Base-by-base conservation (phyloP, 805 yeast species). In the Maudiozyma barnettii region DNA sequence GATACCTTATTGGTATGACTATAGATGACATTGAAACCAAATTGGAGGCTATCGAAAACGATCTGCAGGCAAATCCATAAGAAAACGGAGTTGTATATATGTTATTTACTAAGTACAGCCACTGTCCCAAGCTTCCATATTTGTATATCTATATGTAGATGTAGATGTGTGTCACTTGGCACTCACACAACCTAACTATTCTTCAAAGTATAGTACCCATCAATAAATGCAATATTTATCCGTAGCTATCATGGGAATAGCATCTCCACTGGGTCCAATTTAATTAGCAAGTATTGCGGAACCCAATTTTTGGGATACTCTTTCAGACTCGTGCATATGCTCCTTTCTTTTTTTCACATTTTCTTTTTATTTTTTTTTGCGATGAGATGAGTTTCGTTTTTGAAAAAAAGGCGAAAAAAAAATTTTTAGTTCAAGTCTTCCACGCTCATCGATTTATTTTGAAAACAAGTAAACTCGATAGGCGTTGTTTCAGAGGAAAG, bases 11-110 rank as follows among this genome's bases (percentile, higher is more conserved):
- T 61, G 95, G 87, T 2, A 73, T 88, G 46, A 78, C 81, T 44
- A 74, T 81, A 19, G 95, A 86, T 50, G 93, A 84, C 50, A 82
- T 91, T 49, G 87, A 83, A 54, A 83, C 85, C 29, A 72, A 88
- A 49, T 71, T 91, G 44, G 91, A 85, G 54, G 96, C 91, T 19
- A 84, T 91, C 39, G 88, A 70, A 49, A 62, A 64, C 22, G 74
- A 69, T 48, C 51, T 70, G 9, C 51, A 56, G 39, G 54, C 57
- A n/a, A 56, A 47, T 41, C 43, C 51, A 12, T 26, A 26, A 26
- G 8, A 26, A 12, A 26, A 26, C 30, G 12, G 8, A 26, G 30
- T 6, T 26, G 30, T 26, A 26, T 26, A 26, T 26, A 26, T n/a
- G n/a, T 26, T 26, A 9, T 26, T 26, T 26, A 26, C 30, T 26